These are phyloP conservation scores for Hypoxylon sp. DNA, from an alignment of 2,329 filamentous ascomycete species.

Conservation along the genomic window DNA sequence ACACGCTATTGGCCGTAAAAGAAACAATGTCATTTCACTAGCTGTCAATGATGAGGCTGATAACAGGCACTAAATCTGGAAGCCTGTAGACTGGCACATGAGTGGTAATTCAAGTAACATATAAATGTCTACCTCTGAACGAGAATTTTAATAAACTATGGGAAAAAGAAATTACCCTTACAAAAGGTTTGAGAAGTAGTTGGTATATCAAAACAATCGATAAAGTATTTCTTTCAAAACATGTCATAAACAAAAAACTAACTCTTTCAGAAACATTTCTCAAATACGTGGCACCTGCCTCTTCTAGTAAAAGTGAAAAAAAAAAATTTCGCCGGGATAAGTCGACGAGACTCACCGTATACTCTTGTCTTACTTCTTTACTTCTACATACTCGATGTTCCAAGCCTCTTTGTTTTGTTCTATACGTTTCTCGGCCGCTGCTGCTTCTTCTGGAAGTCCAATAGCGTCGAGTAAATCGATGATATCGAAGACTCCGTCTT, in stretches of 20 bases:
- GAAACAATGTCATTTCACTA: background rate
- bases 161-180: background rate
- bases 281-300: background rate
- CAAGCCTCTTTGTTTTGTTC: conserved; percentile 21
- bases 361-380: no score
- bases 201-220: background rate
- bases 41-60: background rate
- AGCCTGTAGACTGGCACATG: background rate
- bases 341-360: no score
- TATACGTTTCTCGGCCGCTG: conserved; percentile 38
- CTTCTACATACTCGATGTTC: conserved; percentile 26
- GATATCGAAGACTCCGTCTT: conserved; percentile 56
- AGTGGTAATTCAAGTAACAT: background rate
- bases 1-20: background rate
- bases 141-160: background rate
- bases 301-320: no score
- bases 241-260: background rate
- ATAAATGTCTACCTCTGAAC: background rate
- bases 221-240: background rate
- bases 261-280: background rate
- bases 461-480: conserved; percentile 49
- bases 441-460: conserved; percentile 46
- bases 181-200: background rate
- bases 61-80: background rate
- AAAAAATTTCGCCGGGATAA: no score